phyloP scores from a whole-genome alignment of 2,329 filamentous ascomycete genomes.

The Aspergillus luchuensis region DNA sequence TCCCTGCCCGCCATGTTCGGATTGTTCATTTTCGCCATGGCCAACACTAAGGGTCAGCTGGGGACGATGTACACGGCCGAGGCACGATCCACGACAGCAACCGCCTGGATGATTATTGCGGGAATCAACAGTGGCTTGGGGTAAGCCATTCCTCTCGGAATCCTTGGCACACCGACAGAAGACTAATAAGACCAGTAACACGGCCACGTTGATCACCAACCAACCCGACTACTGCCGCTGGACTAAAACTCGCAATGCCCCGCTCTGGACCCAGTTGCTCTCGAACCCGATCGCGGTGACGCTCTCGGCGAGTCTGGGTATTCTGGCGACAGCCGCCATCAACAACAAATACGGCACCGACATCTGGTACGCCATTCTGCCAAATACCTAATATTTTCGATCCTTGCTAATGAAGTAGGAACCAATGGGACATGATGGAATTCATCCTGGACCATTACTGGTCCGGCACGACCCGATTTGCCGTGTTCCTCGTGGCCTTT shows the following conservation, averaged over 20 bases:
- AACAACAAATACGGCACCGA: conserved; percentile 45
- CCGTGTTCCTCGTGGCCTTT: conserved; percentile 43
- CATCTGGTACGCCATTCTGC: conserved; percentile 20
- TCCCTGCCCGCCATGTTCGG: conserved; percentile 42
- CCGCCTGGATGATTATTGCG: conserved; percentile 43
- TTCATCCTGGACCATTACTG: conserved; percentile 36
- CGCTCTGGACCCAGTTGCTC: conserved; percentile 47
- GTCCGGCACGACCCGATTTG: conserved; percentile 38
- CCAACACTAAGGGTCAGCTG: conserved; percentile 40
- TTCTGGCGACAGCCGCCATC: conserved; percentile 47
- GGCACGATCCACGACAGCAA: conserved; percentile 11
- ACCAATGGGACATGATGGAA: conserved; percentile 36
- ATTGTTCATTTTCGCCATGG: conserved; percentile 46
- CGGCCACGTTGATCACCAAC: conserved; percentile 45
- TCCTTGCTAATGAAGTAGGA: conserved; percentile 20
- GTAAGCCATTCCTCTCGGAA: not conserved
- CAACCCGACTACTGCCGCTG: conserved; percentile 51
- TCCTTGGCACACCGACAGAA: not conserved
- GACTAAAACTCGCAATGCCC: conserved; percentile 31
- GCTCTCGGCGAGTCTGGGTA: conserved; percentile 47
- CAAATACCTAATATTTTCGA: not conserved
- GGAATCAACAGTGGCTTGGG: conserved; percentile 45
- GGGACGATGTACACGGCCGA: conserved; percentile 27
- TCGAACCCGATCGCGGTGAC: conserved; percentile 47
- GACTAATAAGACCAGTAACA: conserved; percentile 21